These are phyloP conservation scores for Sherardia arvensis DNA, from an alignment of 257 asterid genomes.

Conservation along the genomic window DNA sequence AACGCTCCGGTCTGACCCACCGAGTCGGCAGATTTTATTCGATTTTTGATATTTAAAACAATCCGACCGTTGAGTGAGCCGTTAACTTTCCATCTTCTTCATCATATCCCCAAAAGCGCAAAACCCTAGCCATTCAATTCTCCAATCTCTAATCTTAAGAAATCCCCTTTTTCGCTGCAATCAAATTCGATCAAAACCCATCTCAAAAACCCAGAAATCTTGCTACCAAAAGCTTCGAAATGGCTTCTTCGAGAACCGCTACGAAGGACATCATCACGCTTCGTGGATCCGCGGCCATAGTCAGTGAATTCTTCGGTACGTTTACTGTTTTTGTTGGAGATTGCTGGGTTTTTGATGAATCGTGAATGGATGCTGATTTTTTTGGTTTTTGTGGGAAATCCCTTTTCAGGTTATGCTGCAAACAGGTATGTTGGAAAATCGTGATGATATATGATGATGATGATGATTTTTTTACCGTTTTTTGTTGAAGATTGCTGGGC, in stretches of 20 bases:
- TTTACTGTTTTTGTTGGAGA: background rate
- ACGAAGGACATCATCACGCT: constrained; percentile 83
- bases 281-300: constrained; percentile 90
- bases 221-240: constrained; percentile 2
- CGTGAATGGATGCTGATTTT: constrained; percentile 9
- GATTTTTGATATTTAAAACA: too few species aligned
- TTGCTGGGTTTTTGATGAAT: background rate
- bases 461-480: background rate
- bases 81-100: background rate
- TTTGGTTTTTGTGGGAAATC: background rate
- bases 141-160: background rate
- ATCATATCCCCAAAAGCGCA: background rate
- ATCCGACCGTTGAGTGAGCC: constrained; percentile 18
- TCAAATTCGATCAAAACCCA: background rate
- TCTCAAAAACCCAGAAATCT: background rate
- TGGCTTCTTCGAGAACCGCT: constrained; percentile 78
- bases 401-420: constrained; percentile 78
- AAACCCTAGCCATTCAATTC: background rate
- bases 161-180: background rate
- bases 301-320: constrained; percentile 83
- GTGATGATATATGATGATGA: too few species aligned
- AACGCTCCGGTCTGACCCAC: background rate
- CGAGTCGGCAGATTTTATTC: background rate
- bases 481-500: background rate
- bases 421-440: too few species aligned